Conservation (phyloP, 768 basidiomycete species). For the Termitomyces eurrhizus region DNA sequence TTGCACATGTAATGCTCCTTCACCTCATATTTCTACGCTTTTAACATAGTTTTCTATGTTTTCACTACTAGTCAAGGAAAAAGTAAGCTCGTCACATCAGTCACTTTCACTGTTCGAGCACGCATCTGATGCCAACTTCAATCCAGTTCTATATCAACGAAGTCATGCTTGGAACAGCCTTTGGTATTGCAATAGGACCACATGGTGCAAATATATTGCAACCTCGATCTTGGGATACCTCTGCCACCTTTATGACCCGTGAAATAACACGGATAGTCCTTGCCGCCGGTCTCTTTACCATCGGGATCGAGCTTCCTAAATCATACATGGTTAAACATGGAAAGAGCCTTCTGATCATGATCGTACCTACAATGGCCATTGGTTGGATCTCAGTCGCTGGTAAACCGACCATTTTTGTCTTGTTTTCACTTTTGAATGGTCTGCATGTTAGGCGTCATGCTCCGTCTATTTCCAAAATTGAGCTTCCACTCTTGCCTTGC, state of each 20-base stretch:
- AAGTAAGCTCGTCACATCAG: constrained; percentile 33
- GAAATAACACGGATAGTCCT: constrained; percentile 50
- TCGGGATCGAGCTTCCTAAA: constrained; percentile 89
- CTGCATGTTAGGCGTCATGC: constrained; percentile 51
- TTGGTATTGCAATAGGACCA: constrained; percentile 67
- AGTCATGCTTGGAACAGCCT: constrained; percentile 84
- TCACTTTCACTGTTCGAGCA: neutral
- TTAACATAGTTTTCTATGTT: constrained; percentile 73
- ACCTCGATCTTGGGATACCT: constrained; percentile 66
- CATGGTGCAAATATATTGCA: constrained; percentile 68
- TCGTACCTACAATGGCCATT: constrained; percentile 81
- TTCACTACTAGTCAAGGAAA: constrained; percentile 81
- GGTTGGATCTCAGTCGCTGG: constrained; percentile 80
- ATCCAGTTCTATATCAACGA: constrained; percentile 83
- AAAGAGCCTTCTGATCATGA: constrained; percentile 62
- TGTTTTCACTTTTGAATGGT: neutral
- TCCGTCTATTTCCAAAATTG: constrained; percentile 67
- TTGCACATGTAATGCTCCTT: neutral
- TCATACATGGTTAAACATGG: constrained; percentile 82
- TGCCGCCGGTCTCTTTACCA: constrained; percentile 89
- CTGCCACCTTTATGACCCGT: constrained; percentile 55
- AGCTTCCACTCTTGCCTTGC: constrained; percentile 74
- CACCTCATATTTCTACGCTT: neutral
- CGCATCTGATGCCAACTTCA: neutral
- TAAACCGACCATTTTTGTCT: constrained; percentile 19